Base-by-base conservation (phyloP, 139 green algal genomes). In the Monoraphidium neglectum region DNA sequence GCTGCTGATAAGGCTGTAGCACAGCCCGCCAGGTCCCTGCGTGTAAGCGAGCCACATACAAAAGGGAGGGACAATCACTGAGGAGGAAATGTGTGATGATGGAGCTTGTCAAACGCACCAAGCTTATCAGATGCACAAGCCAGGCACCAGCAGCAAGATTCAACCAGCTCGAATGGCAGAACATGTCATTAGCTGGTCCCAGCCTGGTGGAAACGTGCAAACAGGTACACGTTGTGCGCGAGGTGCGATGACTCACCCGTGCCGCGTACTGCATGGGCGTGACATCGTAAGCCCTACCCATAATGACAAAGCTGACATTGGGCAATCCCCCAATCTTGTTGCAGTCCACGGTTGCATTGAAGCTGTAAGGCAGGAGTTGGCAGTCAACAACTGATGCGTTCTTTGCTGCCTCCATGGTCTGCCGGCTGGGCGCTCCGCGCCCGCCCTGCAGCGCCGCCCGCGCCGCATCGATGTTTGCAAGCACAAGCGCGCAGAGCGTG, bases 401-500 rank as follows among this genome's bases (percentile, higher is more conserved):
- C 33, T 15, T 33, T 26, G 21, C 26, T 38, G 62, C 64, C 6
- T 26, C 47, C 67, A 46, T 73, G 67, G 21, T 73, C 46, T 47
- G 60, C 46, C 2, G 67, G 46, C 49, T 74, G 47, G 18, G 2
- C 26, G 4, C 33, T 2, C 24, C 8, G 26, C 43, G 47, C n/a
- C 38, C 36, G 40, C 21, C 30, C 32, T 4, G 67, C 30, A 5
- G n/a, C 24, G 4, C 46, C 67, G 4, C 26, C 32, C 5, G 67
- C 4, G 24, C 4, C 49, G 37, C 49, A 28, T 24, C 32, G 33
- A 74, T 32, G 49, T 64, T 32, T 33, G 63, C 33, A 49, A 65
- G 68, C 51, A 74, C 68, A 18, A 51, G 49, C 3, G 33, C 49
- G 32, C 68, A 74, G 32, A 74, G 51, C 49, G 59, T 63, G 68